A percentile compares a stretch with the other conserved stretches of the same genome.
Evolutionary conservation across 2,329 filamentous ascomycete species (phyloP).

Genomic region (Aspergillus sp.): DNA sequence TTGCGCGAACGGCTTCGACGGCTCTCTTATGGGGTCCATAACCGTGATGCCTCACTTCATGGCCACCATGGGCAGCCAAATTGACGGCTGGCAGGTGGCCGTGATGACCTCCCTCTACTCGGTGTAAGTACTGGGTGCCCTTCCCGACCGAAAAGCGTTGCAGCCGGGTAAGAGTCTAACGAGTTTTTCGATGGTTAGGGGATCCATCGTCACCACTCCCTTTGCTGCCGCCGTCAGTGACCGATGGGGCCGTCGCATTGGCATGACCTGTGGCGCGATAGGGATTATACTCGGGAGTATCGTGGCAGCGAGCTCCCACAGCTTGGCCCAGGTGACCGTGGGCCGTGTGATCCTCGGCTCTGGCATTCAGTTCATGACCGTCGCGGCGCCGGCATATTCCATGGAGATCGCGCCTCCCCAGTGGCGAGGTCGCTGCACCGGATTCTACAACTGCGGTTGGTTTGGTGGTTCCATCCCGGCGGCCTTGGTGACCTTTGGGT

Average conservation of each 20-base stretch:
- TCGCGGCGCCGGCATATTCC: conserved; percentile 50
- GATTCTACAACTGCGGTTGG: conserved; percentile 56
- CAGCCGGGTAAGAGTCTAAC: background rate
- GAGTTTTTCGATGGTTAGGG: conserved; percentile 30
- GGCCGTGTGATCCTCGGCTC: conserved; percentile 50
- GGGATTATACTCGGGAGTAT: conserved; percentile 49
- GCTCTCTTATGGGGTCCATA: conserved; percentile 32
- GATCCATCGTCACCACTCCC: conserved; percentile 36
- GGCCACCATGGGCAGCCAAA: conserved; percentile 41
- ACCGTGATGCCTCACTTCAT: conserved; percentile 35
- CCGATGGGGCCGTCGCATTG: conserved; percentile 44
- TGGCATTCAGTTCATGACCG: conserved; percentile 51
- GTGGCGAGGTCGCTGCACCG: conserved; percentile 48
- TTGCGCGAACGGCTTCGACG: conserved; percentile 34
- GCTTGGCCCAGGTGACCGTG: conserved; percentile 44
- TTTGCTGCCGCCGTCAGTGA: conserved; percentile 49
- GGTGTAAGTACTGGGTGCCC: conserved; percentile 38
- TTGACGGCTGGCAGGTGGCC: conserved; percentile 41
- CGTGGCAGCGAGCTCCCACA: conserved; percentile 40
- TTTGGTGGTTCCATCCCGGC: conserved; percentile 54
- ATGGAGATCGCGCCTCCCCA: conserved; percentile 52
- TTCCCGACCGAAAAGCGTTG: background rate
- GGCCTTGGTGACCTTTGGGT: conserved; percentile 51
- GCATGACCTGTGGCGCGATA: conserved; percentile 47
- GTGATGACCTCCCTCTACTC: conserved; percentile 48